phyloP scores from a whole-genome alignment of 2,329 filamentous ascomycete genomes.

The Botrytis medusae region DNA sequence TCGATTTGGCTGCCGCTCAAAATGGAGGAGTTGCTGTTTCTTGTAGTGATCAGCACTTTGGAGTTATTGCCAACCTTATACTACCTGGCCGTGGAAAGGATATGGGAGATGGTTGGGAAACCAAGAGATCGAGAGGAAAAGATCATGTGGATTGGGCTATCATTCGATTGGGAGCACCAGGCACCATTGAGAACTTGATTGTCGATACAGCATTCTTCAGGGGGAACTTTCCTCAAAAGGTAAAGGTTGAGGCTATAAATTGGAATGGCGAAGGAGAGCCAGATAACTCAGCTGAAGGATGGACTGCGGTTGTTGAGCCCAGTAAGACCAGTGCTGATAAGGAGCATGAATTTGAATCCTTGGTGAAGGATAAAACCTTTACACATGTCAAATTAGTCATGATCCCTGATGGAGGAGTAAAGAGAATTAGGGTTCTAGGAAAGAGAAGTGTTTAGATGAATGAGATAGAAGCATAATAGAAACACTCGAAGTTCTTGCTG shows the following conservation, averaged over 20 bases:
- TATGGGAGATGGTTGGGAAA: conserved; percentile 91
- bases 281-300: conserved; percentile 55
- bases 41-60: conserved; percentile 83
- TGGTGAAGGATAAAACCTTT: conserved; percentile 59
- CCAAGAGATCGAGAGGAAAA: conserved; percentile 68
- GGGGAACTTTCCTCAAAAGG: conserved; percentile 79
- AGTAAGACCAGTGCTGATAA: conserved; percentile 70
- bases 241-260: conserved; percentile 63
- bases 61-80: conserved; percentile 77
- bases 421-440: conserved; percentile 77
- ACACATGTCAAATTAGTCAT: conserved; percentile 83
- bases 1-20: conserved; percentile 75
- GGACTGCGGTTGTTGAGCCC: conserved; percentile 65
- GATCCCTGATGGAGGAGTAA: conserved; percentile 90
- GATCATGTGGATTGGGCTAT: conserved; percentile 81
- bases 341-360: conserved; percentile 65
- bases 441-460: conserved; percentile 45
- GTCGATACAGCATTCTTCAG: conserved; percentile 82
- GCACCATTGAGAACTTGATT: conserved; percentile 63
- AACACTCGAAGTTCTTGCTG: background rate
- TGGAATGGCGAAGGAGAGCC: conserved; percentile 57
- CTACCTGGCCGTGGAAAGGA: conserved; percentile 75
- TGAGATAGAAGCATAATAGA: background rate
- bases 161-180: conserved; percentile 67
- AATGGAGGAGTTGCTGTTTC: conserved; percentile 75